Conservation (phyloP, 257 asterid genomes). For the Cruciata laevipes region DNA sequence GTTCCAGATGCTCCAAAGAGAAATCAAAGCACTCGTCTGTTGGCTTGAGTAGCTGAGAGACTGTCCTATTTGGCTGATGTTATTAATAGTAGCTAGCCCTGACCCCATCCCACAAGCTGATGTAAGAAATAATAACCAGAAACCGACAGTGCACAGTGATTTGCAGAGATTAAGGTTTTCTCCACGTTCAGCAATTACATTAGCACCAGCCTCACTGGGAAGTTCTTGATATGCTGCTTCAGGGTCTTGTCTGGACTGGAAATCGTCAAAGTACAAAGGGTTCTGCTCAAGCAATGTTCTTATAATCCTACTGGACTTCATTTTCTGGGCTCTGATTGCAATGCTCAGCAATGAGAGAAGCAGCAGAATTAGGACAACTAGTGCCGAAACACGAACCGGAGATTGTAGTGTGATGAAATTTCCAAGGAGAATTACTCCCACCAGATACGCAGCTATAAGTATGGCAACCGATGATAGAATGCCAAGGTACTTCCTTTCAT, state of each 20-base stretch:
- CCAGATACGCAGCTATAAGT: constrained; percentile 66
- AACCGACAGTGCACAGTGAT: constrained; percentile 53
- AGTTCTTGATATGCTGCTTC: constrained; percentile 36
- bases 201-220: constrained; percentile 36
- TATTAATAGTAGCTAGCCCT: constrained; percentile 83
- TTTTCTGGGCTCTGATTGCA: constrained; percentile 51
- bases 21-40: constrained; percentile 56
- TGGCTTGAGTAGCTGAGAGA: constrained; percentile 64
- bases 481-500: constrained; percentile 63
- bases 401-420: constrained; percentile 36
- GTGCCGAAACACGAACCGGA: constrained; percentile 31
- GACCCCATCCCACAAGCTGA: constrained; percentile 93
- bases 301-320: constrained; percentile 41
- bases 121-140: constrained; percentile 70
- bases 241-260: constrained; percentile 24
- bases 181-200: constrained; percentile 18
- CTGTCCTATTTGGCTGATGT: constrained; percentile 83
- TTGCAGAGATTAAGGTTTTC: constrained; percentile 47
- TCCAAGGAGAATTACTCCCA: constrained; percentile 51
- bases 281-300: constrained; percentile 75
- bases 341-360: constrained; percentile 47
- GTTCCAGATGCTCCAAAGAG: constrained; percentile 94
- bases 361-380: constrained; percentile 47
- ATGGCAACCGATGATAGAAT: constrained; percentile 53
- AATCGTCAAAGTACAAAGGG: constrained; percentile 26